Evolutionary conservation across 2,329 filamentous ascomycete species (phyloP), one percentile per base, ranked within the genome.

Genomic region (Penicillium sp.): DNA sequence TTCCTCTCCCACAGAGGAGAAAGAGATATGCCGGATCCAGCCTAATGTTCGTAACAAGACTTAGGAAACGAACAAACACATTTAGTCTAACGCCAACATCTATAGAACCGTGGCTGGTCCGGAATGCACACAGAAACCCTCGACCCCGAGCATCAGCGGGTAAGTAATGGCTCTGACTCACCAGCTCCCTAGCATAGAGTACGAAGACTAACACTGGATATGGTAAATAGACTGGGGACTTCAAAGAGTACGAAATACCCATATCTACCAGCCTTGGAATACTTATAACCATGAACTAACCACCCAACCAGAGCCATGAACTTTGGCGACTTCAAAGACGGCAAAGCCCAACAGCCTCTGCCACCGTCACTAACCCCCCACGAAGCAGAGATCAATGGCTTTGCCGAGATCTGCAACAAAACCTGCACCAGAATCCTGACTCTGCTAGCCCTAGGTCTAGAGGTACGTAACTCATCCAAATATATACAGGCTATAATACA

Each of bases 111-210:
- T 42, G 94, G 93, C 58, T 99, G 93, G 92, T 85, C 89, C 1
- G 86, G 86, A 17, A 93, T 96, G 89, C 89, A 93, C 68, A 86
- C 86, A 13, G 93, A 99, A 77, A 93, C 89, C 0, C 79, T 97
- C 12, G 93, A 97, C 72, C 91, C 93, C 3, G 86, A 87, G 65
- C 86, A 87, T 55, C 92, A 97, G 74, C 86, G 87, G 74, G 90
- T 89, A 80, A 68, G 77, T 72, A 47, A 59, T 13, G 50, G 13
- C 50, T 45, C 13, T n/a, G 3, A 23, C 13, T 23, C 17, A 8
- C 29, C 2, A 48, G 35, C 19, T 36, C 41, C 33, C 17, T 23
- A 21, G 12, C n/a, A 27, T 54, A 44, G 29, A 41, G 31, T 29
- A 45, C 33, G 43, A 23, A 36, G 53, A 60, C 57, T 54, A 10